phyloP scores from a whole-genome alignment of 2,329 filamentous ascomycete species.

The Drechslera avenae region DNA sequence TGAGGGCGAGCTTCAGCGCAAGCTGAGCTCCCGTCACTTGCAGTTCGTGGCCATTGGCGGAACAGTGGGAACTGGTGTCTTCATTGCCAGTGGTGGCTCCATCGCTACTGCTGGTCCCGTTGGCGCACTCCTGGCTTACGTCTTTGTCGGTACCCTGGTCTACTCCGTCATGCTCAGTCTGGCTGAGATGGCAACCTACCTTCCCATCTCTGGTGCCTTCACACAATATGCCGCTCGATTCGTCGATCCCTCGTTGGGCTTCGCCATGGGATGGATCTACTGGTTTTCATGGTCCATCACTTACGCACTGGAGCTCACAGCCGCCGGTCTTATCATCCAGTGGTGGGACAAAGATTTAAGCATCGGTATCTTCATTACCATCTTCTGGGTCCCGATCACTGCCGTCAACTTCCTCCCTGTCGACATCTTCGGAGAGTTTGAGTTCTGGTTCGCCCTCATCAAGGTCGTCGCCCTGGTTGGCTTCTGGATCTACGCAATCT shows the following conservation, averaged over 20 bases:
- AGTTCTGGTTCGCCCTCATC: conserved; percentile 78
- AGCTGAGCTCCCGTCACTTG: conserved; percentile 45
- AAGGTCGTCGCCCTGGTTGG: conserved; percentile 77
- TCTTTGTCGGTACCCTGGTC: conserved; percentile 68
- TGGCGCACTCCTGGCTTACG: conserved; percentile 54
- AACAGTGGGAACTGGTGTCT: conserved; percentile 60
- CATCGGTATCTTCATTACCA: conserved; percentile 72
- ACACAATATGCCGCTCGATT: conserved; percentile 78
- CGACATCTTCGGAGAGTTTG: conserved; percentile 74
- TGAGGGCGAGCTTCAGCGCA: conserved; percentile 41
- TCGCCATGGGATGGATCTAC: conserved; percentile 82
- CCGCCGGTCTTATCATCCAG: conserved; percentile 74
- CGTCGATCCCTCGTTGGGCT: conserved; percentile 72
- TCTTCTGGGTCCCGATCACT: conserved; percentile 74
- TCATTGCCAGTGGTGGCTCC: conserved; percentile 57
- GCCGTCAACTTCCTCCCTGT: conserved; percentile 73
- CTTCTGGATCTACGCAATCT: conserved; percentile 77
- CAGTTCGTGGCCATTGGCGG: conserved; percentile 50
- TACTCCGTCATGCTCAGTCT: conserved; percentile 73
- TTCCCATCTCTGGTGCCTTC: conserved; percentile 78
- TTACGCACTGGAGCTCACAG: conserved; percentile 73
- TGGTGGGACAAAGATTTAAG: conserved; percentile 70
- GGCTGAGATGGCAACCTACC: conserved; percentile 75
- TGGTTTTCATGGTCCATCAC: conserved; percentile 80
- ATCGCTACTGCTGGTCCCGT: conserved; percentile 56